A percentile compares a stretch with the other conserved stretches of the same genome.
These are phyloP conservation scores for Hypoxylon lienhwacheense DNA, from an alignment of 495 filamentous ascomycete genomes.

Conservation along the genomic window DNA sequence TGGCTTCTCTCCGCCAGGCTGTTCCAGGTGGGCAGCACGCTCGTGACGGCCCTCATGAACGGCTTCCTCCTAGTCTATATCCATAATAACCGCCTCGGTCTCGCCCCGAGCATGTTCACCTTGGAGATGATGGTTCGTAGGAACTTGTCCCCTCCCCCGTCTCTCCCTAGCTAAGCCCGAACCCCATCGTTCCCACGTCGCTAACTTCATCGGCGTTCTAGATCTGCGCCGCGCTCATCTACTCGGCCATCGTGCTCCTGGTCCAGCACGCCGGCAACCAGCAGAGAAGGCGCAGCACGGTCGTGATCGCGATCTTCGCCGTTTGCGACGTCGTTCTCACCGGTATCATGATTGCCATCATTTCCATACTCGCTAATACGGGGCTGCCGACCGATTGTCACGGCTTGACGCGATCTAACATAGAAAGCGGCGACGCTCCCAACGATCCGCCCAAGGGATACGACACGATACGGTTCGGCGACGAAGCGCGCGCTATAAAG, in stretches of 20 bases:
- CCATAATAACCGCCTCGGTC: constrained; percentile 27
- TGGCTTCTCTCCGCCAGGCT: constrained; percentile 42
- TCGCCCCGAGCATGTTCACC: constrained; percentile 35
- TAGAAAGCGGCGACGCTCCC: constrained; percentile 1
- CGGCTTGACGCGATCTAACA: constrained; percentile 37
- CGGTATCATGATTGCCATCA: constrained; percentile 36
- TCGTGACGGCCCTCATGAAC: constrained; percentile 39
- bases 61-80: constrained; percentile 43
- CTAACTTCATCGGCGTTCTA: constrained; percentile 23
- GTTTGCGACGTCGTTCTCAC: constrained; percentile 38
- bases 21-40: constrained; percentile 37
- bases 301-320: constrained; percentile 34
- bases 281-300: constrained; percentile 24
- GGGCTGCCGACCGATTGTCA: constrained; percentile 43
- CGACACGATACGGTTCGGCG: constrained; percentile 38
- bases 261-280: constrained; percentile 37
- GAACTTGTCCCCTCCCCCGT: not conserved
- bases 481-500: constrained; percentile 10
- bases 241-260: constrained; percentile 40
- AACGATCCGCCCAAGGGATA: constrained; percentile 15
- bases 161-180: not conserved
- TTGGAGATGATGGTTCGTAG: constrained; percentile 45
- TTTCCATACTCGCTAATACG: constrained; percentile 38
- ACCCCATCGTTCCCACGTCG: not conserved
- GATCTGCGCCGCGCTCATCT: constrained; percentile 40